Evolutionary conservation across 345 rosid species (phyloP), one percentile per base, ranked within the genome.

Genomic region (Boechera divaricarpa): DNA sequence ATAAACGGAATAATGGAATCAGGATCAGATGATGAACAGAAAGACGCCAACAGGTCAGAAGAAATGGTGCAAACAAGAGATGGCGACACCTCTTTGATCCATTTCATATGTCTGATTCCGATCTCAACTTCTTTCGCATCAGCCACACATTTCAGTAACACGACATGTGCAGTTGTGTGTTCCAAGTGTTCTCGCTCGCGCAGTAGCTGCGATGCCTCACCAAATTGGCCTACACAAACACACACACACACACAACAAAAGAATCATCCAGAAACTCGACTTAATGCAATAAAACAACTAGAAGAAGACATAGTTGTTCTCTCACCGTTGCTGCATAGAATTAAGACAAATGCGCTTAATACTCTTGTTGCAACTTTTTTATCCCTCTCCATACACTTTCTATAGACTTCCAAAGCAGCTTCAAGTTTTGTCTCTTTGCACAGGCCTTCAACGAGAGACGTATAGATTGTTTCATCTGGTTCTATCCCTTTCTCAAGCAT

Each of bases 401-500:
- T 68, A 44, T 85, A 92, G 52, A 89, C 81, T 76, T 84, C 82
- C 38, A 82, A 15, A 64, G 92, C 93, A 67, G 78, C 83, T 71
- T 89, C 86, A 42, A 86, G 82, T 65, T 87, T 83, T 51, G 83
- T 74, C 60, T 89, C 95, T 69, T 79, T 86, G 82, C 94, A 91
- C 12, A 91, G 79, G n/a, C 89, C 93, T 74, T 79, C 87, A 0
- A 89, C 81, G 56, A 94, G 87, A 21, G 81, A 84, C 1, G 58
- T 79, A 67, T 86, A 90, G 64, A 89, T 89, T 45, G 72, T 77
- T 59, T 83, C 83, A 84, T 88, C 87, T 0, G 98, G 95, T 42
- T 77, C 72, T 47, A 92, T 75, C 59, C 83, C 85, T 81, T 86
- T 94, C 77, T 82, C 87, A 72, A 81, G 74, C 98, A 94, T 89